phyloP scores from a whole-genome alignment of 2,329 filamentous ascomycete genomes.

The Westerdykella aurantiaca region DNA sequence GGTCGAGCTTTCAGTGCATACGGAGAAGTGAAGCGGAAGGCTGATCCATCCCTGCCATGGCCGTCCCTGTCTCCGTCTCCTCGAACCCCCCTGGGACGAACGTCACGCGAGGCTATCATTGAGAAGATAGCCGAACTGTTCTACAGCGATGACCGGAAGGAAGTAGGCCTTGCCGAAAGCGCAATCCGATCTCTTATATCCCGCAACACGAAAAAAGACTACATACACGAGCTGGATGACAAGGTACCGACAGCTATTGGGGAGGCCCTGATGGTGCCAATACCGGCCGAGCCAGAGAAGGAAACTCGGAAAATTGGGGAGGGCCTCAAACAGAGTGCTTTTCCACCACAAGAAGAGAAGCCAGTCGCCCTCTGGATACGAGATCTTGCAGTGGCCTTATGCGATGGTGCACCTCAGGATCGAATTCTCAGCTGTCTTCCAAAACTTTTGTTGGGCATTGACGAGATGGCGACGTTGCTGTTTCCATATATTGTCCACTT shows the following conservation, averaged over 20 bases:
- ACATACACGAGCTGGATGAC: conserved; percentile 25
- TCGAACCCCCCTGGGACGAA: conserved; percentile 23
- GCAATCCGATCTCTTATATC: conserved; percentile 30
- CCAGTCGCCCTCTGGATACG: conserved; percentile 52
- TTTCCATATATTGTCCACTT: conserved; percentile 85
- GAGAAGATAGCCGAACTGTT: conserved; percentile 34
- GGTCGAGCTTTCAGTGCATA: conserved; percentile 67
- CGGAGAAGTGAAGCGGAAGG: conserved; percentile 54
- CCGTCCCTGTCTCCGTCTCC: conserved; percentile 10
- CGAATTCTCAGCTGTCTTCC: conserved; percentile 64
- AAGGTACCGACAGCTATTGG: conserved; percentile 27
- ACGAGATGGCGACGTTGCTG: conserved; percentile 64
- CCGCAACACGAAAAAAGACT: conserved; percentile 17
- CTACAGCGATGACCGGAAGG: conserved; percentile 34
- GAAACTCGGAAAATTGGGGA: conserved; percentile 4
- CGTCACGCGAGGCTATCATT: conserved; percentile 32
- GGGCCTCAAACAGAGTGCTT: conserved; percentile 14
- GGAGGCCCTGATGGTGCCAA: conserved; percentile 21
- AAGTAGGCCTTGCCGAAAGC: conserved; percentile 44
- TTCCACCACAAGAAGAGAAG: conserved; percentile 11
- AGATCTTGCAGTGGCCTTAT: conserved; percentile 55
- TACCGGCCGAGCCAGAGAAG: conserved; percentile 11
- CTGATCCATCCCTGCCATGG: conserved; percentile 24
- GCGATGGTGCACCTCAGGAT: conserved; percentile 48
- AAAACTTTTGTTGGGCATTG: conserved; percentile 59